Evolutionary conservation across 1,139 yeast species (phyloP).

Genomic region (Oligophagozyma castellii): DNA sequence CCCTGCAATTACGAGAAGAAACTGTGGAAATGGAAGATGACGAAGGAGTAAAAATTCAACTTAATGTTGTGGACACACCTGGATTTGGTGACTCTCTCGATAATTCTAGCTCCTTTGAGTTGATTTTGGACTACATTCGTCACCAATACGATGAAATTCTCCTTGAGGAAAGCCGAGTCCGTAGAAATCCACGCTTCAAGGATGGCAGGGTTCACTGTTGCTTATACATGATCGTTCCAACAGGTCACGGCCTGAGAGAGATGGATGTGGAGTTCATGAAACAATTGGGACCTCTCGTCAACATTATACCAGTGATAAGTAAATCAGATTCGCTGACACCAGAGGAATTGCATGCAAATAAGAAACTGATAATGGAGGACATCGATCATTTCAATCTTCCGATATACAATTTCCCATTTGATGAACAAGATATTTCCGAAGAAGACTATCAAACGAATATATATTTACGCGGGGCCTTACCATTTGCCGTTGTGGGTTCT

Average conservation of each 20-base stretch:
- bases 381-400: constrained; percentile 69
- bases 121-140: constrained; percentile 57
- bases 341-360: constrained; percentile 56
- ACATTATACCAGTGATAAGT: constrained; percentile 76
- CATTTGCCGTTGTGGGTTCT: constrained; percentile 82
- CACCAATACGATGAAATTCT: constrained; percentile 82
- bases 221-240: constrained; percentile 56
- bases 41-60: constrained; percentile 55
- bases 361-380: constrained; percentile 52
- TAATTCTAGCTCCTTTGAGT: constrained; percentile 44
- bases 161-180: constrained; percentile 81
- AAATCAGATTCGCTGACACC: constrained; percentile 81
- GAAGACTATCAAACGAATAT: constrained; percentile 76
- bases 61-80: constrained; percentile 65
- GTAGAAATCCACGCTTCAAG: constrained; percentile 71
- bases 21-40: constrained; percentile 57
- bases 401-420: constrained; percentile 66
- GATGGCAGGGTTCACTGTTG: constrained; percentile 70
- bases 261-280: constrained; percentile 68
- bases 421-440: constrained; percentile 46
- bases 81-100: constrained; percentile 69
- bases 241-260: constrained; percentile 69
- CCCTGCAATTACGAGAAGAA: constrained; percentile 35
- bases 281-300: constrained; percentile 65
- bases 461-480: constrained; percentile 59